Evolutionary conservation across 345 rosid genomes (phyloP), one percentile per base, ranked within the genome.

Genomic region (Eucalyptus viminalis): DNA sequence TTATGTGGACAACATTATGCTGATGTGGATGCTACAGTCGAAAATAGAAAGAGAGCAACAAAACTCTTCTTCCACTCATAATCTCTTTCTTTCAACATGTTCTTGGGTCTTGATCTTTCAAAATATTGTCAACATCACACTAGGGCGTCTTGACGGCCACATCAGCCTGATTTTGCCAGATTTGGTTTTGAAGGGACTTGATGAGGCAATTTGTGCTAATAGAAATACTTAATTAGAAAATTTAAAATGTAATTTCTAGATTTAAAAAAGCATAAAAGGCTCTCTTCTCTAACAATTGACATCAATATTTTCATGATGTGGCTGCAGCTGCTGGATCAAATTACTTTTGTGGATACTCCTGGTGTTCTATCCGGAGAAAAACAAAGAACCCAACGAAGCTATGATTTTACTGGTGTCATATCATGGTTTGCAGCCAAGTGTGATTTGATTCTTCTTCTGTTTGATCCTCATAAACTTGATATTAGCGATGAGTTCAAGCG

Each of bases 391-490:
- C 99, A 95, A n/a, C 88, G 99, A 31, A 94, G 96, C 89, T 97
- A 97, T 89, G 99, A 97, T 87, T 98, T 97, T 90, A 98, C 99
- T 14, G 99, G 99, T 49, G 96, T 93, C 50, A 97, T 95, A 87
- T 96, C 99, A 44, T 98, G 99, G 99, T 98, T 96, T 91, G 99
- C 99, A 86, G 95, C 99, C 67, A 98, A 98, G 91, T 95, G 98
- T 62, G 99, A 98, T 90, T 93, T 97, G 92, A 98, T 98, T 90
- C 95, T 98, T 83, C 99, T 98, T 90, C 92, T 98, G 83, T 98
- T 98, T 91, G 99, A 98, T 91, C 99, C 99, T 67, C 99, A 98
- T 90, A 98, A 97, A 89, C 98, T 96, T 87, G 99, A 98, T 91
- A 93, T 98, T 89, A 96, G 98, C 15, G 99, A 98, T 91, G 99